Evolutionary conservation across 148 eudicot species (phyloP).

Genomic region (Arbutus unedo): DNA sequence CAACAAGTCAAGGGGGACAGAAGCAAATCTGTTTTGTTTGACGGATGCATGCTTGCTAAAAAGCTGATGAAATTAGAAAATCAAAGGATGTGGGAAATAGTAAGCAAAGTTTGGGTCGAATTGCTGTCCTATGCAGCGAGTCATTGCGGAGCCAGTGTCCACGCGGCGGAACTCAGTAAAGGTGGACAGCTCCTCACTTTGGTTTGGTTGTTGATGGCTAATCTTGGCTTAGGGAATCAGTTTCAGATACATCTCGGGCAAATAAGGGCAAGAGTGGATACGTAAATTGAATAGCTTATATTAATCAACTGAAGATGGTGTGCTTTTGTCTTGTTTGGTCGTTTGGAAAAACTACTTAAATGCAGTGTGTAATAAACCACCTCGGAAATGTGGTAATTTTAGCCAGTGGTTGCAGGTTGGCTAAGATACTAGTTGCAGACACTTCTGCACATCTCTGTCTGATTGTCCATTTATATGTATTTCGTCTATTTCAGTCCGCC

Average conservation of each 20-base stretch:
- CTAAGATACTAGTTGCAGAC: not conserved
- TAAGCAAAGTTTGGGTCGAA: constrained; percentile 29
- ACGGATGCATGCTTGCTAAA: constrained; percentile 22
- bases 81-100: constrained; percentile 13
- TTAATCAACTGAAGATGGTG: not conserved
- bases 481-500: not conserved
- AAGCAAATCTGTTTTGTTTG: constrained; percentile 24
- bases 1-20: constrained; percentile 22
- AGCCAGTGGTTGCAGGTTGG: not conserved
- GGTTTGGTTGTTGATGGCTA: constrained; percentile 29
- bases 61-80: not conserved
- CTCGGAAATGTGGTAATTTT: not conserved
- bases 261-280: not conserved
- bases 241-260: too few relatives aligned
- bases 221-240: constrained; percentile 22
- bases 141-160: constrained; percentile 12
- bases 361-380: not conserved
- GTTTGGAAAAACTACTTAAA: not conserved
- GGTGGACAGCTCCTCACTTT: constrained; percentile 20
- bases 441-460: not conserved
- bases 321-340: not conserved
- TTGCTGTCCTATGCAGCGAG: constrained; percentile 13
- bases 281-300: not conserved
- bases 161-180: constrained; percentile 20
- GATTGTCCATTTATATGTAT: not conserved